phyloP scores from a whole-genome alignment of 306 rosid genomes.

The Bauhinia variegata region DNA sequence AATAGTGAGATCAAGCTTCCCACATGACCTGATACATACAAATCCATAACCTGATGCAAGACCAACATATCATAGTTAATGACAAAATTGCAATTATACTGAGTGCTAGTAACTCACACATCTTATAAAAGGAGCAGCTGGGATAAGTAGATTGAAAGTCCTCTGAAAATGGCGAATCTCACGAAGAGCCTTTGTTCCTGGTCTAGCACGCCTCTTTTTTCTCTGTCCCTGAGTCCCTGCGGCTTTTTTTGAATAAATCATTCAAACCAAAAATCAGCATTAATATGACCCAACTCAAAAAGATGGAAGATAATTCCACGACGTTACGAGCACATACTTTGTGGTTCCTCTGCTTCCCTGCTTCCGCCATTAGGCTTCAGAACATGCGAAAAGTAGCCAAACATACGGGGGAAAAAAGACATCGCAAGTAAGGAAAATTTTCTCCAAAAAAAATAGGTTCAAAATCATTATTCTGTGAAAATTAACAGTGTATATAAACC shows the following conservation, averaged over 20 bases:
- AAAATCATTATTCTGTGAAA: background rate
- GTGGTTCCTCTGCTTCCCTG: slow-evolving; percentile 3
- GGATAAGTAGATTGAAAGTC: slow-evolving; percentile 52
- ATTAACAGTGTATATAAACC: background rate
- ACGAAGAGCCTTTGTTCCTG: slow-evolving; percentile 72
- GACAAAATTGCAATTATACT: background rate
- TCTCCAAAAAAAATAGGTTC: slow-evolving; percentile 6
- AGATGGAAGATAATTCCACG: background rate
- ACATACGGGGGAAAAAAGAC: background rate
- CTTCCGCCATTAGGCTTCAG: slow-evolving; percentile 36
- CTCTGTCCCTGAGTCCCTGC: slow-evolving; percentile 26
- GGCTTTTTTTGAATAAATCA: slow-evolving; percentile 32
- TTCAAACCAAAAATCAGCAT: slow-evolving; percentile 21
- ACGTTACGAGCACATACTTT: slow-evolving; percentile 34
- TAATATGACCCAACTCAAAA: slow-evolving; percentile 6
- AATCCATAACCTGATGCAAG: slow-evolving; percentile 15
- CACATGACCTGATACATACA: slow-evolving; percentile 1
- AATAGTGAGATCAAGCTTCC: background rate
- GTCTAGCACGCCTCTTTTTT: slow-evolving; percentile 53
- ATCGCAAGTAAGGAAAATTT: background rate
- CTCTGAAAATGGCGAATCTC: slow-evolving; percentile 74
- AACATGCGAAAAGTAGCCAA: slow-evolving; percentile 1
- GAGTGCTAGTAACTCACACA: slow-evolving; percentile 50
- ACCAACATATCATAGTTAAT: slow-evolving; percentile 2
- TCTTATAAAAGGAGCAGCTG: slow-evolving; percentile 73